These are phyloP conservation scores for Ophiocordyceps unilateralis DNA, from an alignment of 2,329 filamentous ascomycete genomes.

Conservation along the genomic window DNA sequence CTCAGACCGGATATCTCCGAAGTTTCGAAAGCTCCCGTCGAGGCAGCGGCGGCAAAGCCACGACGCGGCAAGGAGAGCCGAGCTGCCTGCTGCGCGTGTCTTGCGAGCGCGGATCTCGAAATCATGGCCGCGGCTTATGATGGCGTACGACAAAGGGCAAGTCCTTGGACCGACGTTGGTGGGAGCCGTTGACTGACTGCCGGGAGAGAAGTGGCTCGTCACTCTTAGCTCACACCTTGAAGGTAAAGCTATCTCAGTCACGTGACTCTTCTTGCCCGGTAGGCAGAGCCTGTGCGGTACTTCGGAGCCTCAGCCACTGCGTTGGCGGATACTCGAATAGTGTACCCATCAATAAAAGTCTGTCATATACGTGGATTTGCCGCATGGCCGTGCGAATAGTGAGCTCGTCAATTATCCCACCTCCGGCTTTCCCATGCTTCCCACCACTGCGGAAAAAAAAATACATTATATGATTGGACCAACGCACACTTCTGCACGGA, in stretches of 20 bases:
- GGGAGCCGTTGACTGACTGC: too few relatives aligned
- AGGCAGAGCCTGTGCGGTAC: background rate
- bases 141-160: constrained; percentile 16
- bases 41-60: constrained; percentile 40
- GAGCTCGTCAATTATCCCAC: background rate
- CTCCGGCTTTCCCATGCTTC: background rate
- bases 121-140: constrained; percentile 42
- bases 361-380: background rate
- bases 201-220: background rate
- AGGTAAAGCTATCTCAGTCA: background rate
- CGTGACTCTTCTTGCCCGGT: background rate
- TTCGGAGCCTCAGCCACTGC: background rate
- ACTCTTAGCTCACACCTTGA: background rate
- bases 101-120: constrained; percentile 42
- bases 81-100: constrained; percentile 39
- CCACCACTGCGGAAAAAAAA: background rate
- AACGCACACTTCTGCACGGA: background rate
- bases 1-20: constrained; percentile 78
- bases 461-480: background rate
- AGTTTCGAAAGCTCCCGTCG: constrained; percentile 72
- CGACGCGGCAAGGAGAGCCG: constrained; percentile 34
- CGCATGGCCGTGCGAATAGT: background rate
- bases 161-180: constrained; percentile 24
- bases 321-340: background rate
- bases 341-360: background rate